These are phyloP conservation scores for Phoma sp. DNA, from an alignment of 2,329 filamentous ascomycete genomes.

Conservation along the genomic window DNA sequence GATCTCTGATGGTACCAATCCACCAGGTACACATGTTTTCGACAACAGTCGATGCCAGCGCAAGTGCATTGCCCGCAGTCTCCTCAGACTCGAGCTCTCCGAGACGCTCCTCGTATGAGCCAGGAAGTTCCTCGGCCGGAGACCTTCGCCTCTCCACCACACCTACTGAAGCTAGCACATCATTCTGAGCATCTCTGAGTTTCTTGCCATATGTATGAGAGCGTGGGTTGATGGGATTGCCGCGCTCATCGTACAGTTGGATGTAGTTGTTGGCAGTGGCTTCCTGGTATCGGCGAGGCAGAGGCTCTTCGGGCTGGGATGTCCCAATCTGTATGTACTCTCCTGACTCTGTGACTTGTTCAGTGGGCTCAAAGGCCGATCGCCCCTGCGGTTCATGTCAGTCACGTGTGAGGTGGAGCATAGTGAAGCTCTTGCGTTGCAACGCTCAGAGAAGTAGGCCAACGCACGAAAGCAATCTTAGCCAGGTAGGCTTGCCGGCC, in stretches of 20 bases:
- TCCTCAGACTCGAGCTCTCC: slow-evolving; percentile 42
- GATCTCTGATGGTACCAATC: slow-evolving; percentile 41
- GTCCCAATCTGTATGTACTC: slow-evolving; percentile 39
- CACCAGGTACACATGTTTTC: slow-evolving; percentile 45
- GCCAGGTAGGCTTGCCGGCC: slow-evolving; percentile 47
- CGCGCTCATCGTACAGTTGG: slow-evolving; percentile 54
- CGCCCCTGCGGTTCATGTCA: slow-evolving; percentile 45
- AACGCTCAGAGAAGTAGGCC: not conserved
- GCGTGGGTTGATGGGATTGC: slow-evolving; percentile 52
- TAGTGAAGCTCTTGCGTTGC: not conserved
- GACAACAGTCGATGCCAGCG: slow-evolving; percentile 30
- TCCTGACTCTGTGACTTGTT: slow-evolving; percentile 25
- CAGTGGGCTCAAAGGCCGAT: slow-evolving; percentile 49
- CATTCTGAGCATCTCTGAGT: slow-evolving; percentile 55
- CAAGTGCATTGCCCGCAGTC: slow-evolving; percentile 33
- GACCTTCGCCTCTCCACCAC: slow-evolving; percentile 51
- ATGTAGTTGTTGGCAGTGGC: slow-evolving; percentile 35
- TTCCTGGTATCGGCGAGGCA: slow-evolving; percentile 31
- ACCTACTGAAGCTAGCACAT: slow-evolving; percentile 55
- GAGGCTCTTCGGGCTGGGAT: slow-evolving; percentile 26
- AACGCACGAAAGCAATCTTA: slow-evolving; percentile 46
- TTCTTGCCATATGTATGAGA: slow-evolving; percentile 49
- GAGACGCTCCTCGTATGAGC: slow-evolving; percentile 36
- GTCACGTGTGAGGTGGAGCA: slow-evolving; percentile 8
- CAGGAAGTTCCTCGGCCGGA: slow-evolving; percentile 34